Evolutionary conservation across 2,329 filamentous ascomycete species (phyloP).

Genomic region (Thielaviopsis ethacetica): DNA sequence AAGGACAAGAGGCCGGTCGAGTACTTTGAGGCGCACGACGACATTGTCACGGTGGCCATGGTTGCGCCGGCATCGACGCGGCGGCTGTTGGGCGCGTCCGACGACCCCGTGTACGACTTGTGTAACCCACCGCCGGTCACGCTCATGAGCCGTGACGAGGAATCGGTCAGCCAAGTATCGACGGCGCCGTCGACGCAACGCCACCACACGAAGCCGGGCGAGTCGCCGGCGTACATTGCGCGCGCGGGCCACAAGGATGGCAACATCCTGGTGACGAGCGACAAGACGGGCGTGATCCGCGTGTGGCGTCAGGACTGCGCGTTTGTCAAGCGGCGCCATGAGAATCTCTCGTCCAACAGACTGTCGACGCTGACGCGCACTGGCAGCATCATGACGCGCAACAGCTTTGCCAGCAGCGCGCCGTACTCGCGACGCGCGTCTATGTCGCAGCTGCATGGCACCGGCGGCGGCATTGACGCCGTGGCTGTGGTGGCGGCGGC

Average conservation of each 20-base stretch:
- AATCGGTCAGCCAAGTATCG: slow-evolving; percentile 26
- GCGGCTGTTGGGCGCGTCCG: slow-evolving; percentile 60
- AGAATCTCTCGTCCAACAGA: slow-evolving; percentile 63
- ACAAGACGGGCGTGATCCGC: slow-evolving; percentile 78
- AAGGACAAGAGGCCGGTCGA: slow-evolving; percentile 73
- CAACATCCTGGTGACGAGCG: slow-evolving; percentile 83
- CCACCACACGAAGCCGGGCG: slow-evolving; percentile 37
- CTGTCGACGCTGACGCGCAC: slow-evolving; percentile 49
- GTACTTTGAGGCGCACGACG: slow-evolving; percentile 76
- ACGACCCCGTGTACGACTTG: slow-evolving; percentile 87
- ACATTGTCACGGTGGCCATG: slow-evolving; percentile 76
- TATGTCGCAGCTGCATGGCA: slow-evolving; percentile 21
- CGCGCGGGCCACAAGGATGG: slow-evolving; percentile 62
- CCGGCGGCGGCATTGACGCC: slow-evolving; percentile 19
- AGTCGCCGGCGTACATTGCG: slow-evolving; percentile 61
- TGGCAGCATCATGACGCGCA: slow-evolving; percentile 38
- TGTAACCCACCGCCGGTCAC: slow-evolving; percentile 90
- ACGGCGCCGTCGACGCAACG: slow-evolving; percentile 20
- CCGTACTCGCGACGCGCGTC: slow-evolving; percentile 37
- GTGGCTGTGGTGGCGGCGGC: slow-evolving; percentile 9
- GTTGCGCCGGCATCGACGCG: slow-evolving; percentile 69
- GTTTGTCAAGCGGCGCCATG: slow-evolving; percentile 56
- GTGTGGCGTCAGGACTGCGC: slow-evolving; percentile 94
- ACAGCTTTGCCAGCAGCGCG: slow-evolving; percentile 30
- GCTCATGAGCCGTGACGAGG: slow-evolving; percentile 57